These are phyloP conservation scores for Talaromyces sp. DNA, from an alignment of 2,329 filamentous ascomycete species.

Conservation along the genomic window DNA sequence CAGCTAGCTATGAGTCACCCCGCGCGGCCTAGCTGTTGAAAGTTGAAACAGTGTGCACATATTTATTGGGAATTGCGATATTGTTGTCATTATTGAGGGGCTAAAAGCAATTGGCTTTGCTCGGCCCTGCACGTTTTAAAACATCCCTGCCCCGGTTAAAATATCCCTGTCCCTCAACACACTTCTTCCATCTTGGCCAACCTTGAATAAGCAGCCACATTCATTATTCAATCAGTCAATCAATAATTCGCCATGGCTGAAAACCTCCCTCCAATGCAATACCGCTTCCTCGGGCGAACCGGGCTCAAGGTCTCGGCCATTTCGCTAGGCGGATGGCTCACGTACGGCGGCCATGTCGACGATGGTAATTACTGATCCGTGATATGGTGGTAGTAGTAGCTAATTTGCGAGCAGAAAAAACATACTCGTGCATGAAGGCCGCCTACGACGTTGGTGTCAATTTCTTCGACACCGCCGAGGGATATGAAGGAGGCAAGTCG, in stretches of 20 bases:
- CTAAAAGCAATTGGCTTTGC: too few species aligned
- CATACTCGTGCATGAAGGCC: slow-evolving; percentile 44
- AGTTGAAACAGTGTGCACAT: too few species aligned
- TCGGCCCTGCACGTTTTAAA: too few species aligned
- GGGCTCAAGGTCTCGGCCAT: slow-evolving; percentile 72
- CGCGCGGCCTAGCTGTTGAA: too few species aligned
- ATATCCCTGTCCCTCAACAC: too few species aligned
- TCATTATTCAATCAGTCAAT: background rate
- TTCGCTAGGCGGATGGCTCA: slow-evolving; percentile 59
- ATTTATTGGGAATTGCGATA: too few species aligned
- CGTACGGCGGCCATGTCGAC: slow-evolving; percentile 69
- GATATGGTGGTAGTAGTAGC: too few species aligned
- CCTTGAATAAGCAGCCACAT: background rate
- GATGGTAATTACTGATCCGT: slow-evolving; percentile 50
- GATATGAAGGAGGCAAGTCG: slow-evolving; percentile 49
- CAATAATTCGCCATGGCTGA: slow-evolving; percentile 12
- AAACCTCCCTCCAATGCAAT: slow-evolving; percentile 53
- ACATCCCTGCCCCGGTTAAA: too few species aligned
- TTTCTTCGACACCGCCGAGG: slow-evolving; percentile 54
- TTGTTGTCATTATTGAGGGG: too few species aligned
- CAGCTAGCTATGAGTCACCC: too few species aligned
- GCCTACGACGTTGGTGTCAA: slow-evolving; percentile 57
- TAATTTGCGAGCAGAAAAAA: slow-evolving; percentile 20
- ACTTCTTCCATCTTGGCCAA: background rate
- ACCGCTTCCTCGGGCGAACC: slow-evolving; percentile 66